Evolutionary conservation across 495 filamentous ascomycete species (phyloP).

Genomic region (Pyronema omphalodes): DNA sequence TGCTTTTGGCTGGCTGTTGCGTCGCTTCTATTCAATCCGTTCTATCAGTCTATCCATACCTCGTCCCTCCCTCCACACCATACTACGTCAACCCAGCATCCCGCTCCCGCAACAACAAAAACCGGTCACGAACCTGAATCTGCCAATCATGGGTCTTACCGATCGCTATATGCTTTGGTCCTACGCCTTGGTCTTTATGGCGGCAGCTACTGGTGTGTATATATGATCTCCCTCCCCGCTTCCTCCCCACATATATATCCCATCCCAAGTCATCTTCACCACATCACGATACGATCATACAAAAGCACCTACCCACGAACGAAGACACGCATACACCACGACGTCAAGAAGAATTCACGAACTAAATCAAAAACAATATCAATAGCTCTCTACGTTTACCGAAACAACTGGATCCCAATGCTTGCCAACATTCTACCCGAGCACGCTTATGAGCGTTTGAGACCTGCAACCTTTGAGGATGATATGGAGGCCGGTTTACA

Average conservation of each 20-base stretch:
- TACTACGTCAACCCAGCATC: too few species aligned
- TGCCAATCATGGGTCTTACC: conserved; percentile 11
- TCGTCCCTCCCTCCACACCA: too few species aligned
- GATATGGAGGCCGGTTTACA: conserved; percentile 71
- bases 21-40: too few species aligned
- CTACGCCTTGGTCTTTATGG: conserved; percentile 42
- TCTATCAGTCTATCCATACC: too few species aligned
- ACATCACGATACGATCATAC: too few species aligned
- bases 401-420: conserved; percentile 51
- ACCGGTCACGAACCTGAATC: too few species aligned
- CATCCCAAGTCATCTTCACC: too few species aligned
- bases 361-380: not conserved
- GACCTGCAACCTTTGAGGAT: conserved; percentile 42
- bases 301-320: conserved; percentile 4
- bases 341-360: too few species aligned
- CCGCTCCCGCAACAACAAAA: too few species aligned
- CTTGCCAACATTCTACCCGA: conserved; percentile 33
- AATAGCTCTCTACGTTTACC: conserved; percentile 56
- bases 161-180: conserved; percentile 55
- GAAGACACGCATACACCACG: too few species aligned
- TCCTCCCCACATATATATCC: not conserved
- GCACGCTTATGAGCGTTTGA: conserved; percentile 47
- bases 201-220: conserved; percentile 40
- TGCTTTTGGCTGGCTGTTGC: too few species aligned
- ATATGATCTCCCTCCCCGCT: conserved; percentile 8